Conservation (phyloP, 2,329 filamentous ascomycete species). For the Arthrobotrys megalospora region DNA sequence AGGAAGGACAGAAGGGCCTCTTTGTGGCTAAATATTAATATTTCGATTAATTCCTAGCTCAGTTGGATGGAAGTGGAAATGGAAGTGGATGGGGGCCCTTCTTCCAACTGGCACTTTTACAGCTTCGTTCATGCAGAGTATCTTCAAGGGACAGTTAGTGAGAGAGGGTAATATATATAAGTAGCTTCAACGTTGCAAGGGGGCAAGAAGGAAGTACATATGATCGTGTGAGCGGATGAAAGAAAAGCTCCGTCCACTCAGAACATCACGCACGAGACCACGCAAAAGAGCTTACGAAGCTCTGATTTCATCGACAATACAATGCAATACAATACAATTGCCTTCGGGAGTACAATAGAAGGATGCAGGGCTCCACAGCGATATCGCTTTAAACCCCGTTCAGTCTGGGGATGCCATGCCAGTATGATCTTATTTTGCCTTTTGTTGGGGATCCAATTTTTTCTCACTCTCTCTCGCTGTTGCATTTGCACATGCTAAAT, state of each 20-base stretch:
- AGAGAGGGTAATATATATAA: too few species aligned
- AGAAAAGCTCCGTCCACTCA: not conserved
- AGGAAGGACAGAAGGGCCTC: not conserved
- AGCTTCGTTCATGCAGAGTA: too few species aligned
- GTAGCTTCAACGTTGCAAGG: too few species aligned
- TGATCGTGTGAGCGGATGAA: slow-evolving; percentile 1
- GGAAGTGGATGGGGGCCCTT: too few species aligned
- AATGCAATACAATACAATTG: not conserved
- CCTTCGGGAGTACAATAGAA: not conserved
- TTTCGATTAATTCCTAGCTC: not conserved
- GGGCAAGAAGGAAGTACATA: not conserved
- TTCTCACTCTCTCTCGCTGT: not conserved
- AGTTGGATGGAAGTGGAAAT: too few species aligned
- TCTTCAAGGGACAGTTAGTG: too few species aligned
- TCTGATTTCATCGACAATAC: not conserved
- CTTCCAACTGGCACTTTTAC: too few species aligned
- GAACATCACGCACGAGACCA: slow-evolving; percentile 11
- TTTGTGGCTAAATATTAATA: slow-evolving; percentile 43
- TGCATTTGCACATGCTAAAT: slow-evolving; percentile 23
- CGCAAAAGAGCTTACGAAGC: slow-evolving; percentile 24
- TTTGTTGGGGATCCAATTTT: slow-evolving; percentile 29
- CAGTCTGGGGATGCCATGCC: slow-evolving; percentile 2
- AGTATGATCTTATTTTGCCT: not conserved
- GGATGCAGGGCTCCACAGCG: slow-evolving; percentile 23
- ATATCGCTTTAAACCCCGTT: slow-evolving; percentile 51